phyloP scores from a whole-genome alignment of 108 stramenopile genomes.

The Skeletonema marinoi region DNA sequence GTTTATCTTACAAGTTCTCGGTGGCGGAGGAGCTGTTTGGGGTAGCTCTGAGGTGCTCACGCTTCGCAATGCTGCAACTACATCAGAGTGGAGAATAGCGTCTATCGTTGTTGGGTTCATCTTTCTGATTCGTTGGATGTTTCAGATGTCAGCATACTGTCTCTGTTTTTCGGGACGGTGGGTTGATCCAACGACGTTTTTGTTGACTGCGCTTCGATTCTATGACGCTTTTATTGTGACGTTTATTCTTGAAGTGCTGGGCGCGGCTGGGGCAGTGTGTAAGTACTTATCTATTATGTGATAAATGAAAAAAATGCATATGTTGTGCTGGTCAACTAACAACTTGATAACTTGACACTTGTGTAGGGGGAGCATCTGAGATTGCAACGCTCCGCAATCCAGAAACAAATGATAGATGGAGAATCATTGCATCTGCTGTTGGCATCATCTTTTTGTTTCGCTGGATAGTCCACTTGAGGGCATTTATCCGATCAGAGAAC shows the following conservation, averaged over 20 bases:
- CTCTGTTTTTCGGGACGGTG: background rate
- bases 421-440: constrained; percentile 12
- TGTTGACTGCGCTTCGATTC: constrained; percentile 6
- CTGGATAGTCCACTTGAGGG: constrained; percentile 15
- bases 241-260: constrained; percentile 40
- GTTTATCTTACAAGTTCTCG: constrained; percentile 44
- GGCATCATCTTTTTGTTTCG: constrained; percentile 27
- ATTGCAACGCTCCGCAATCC: constrained; percentile 22
- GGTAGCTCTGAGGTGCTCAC: constrained; percentile 31
- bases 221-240: constrained; percentile 16
- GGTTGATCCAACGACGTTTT: constrained; percentile 3
- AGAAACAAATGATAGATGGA: constrained; percentile 22
- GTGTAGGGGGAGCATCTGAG: constrained; percentile 20
- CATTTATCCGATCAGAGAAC: constrained; percentile 2
- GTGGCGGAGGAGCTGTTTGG: constrained; percentile 49
- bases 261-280: constrained; percentile 42
- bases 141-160: constrained; percentile 15
- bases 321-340: no score
- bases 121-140: constrained; percentile 24
- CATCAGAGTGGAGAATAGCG: constrained; percentile 11
- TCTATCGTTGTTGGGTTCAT: background rate
- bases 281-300: background rate
- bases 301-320: no score
- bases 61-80: background rate
- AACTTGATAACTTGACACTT: no score